Evolutionary conservation across 129 eudicot species (phyloP).

Genomic region (Saussurea involucrata): DNA sequence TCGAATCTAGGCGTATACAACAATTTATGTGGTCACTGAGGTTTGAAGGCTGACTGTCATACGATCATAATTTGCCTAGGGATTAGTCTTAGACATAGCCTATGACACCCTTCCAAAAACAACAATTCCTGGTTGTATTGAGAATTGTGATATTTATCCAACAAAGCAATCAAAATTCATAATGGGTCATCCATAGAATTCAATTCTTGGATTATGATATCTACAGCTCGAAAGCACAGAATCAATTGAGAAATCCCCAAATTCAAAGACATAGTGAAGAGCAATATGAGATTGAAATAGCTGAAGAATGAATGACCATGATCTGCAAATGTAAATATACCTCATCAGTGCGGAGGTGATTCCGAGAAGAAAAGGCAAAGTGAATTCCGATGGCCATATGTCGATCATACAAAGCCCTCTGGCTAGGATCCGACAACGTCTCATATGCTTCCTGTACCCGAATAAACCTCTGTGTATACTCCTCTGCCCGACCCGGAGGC

Average conservation of each 20-base stretch:
- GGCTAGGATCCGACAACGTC: constrained; percentile 78
- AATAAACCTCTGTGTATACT: constrained; percentile 77
- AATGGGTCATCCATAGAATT: background rate
- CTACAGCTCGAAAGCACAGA: background rate
- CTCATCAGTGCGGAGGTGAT: constrained; percentile 36
- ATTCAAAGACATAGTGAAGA: background rate
- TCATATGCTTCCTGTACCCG: constrained; percentile 93
- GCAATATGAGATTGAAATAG: too few species aligned
- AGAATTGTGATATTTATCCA: too few species aligned
- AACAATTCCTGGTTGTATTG: background rate
- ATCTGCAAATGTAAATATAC: constrained; percentile 18
- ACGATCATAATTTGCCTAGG: too few species aligned
- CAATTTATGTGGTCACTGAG: too few species aligned
- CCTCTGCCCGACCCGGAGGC: constrained; percentile 84
- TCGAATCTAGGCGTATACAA: too few species aligned
- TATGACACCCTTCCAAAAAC: too few species aligned
- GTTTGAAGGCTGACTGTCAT: too few species aligned
- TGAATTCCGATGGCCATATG: constrained; percentile 58
- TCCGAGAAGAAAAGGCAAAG: constrained; percentile 56
- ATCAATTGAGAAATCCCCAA: background rate
- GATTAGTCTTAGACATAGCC: too few species aligned
- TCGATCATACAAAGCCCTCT: constrained; percentile 67
- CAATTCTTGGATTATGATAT: background rate
- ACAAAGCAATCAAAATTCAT: too few species aligned
- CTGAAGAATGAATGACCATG: too few species aligned